Evolutionary conservation across 2,329 filamentous ascomycete species (phyloP), one percentile per base, ranked within the genome.

Genomic region (Arthroderma sp.): DNA sequence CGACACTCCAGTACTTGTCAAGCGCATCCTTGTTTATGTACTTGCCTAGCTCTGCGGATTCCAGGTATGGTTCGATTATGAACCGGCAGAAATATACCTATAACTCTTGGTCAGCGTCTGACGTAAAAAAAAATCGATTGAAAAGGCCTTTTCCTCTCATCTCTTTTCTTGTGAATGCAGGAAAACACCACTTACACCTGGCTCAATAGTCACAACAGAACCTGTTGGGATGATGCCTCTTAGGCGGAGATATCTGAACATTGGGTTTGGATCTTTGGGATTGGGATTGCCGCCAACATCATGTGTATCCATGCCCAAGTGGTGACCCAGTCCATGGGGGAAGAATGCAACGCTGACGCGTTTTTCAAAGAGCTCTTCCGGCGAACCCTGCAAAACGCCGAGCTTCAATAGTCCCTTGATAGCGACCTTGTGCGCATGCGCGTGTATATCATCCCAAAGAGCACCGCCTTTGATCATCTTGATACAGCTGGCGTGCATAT

Each of bases 171-270:
- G 15, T 22, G 15, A 22, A 22, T 22, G 15, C 15, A 22, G 36
- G 15, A 10, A 41, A 36, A 9, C 5, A 40, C 31, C 44, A 70
- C 78, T 64, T 70, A 85, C 78, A 40, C 91, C 91, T 8, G 91
- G 91, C 69, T 98, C 91, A 34, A 96, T 89, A 0, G 91, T 98
- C 43, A 98, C 80, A 27, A 98, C 85, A 41, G 81, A 81, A 5
- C 83, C 82, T 0, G 79, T 81, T 0, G 86, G 85, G 40, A 95
- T 63, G 22, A 66, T 73, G 8, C 84, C 81, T 43, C 91, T 72
- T 34, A 94, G 80, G 38, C 91, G 74, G 48, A 98, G 68, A 59
- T 95, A 96, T 43, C 78, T 74, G 66, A 95, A 96, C 73, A 95
- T 78, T 32, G 76, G 70, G 60, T 98, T 88, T 48, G 74, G 69